Evolutionary conservation across 495 filamentous ascomycete species (phyloP).

Genomic region (Annulohypoxylon bovei): DNA sequence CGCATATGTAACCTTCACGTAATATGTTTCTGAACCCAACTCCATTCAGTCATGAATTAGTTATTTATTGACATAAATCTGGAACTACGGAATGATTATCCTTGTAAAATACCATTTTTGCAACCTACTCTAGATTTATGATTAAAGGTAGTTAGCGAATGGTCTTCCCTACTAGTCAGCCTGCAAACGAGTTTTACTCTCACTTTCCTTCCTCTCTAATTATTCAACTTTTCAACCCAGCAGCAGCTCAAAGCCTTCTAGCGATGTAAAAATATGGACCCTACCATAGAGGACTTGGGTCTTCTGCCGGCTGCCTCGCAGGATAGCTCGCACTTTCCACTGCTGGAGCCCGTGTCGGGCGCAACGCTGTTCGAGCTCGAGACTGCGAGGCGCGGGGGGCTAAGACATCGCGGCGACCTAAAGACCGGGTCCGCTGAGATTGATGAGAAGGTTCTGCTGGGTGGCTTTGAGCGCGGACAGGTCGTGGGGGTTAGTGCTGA

Average conservation of each 20-base stretch:
- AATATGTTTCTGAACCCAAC: not conserved
- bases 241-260: not conserved
- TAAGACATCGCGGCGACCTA: constrained; percentile 30
- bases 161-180: not conserved
- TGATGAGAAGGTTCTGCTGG: constrained; percentile 56
- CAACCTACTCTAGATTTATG: not conserved
- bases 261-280: constrained; percentile 13
- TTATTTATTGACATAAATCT: not conserved
- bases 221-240: not conserved
- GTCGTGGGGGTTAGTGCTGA: constrained; percentile 62
- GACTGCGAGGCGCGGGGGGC: constrained; percentile 27
- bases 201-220: not conserved
- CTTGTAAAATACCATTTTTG: not conserved
- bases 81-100: not conserved
- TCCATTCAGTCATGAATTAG: not conserved
- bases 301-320: constrained; percentile 6
- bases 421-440: constrained; percentile 55
- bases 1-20: not conserved
- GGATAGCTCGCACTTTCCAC: constrained; percentile 13
- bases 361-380: constrained; percentile 46
- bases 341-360: constrained; percentile 20
- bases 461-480: constrained; percentile 57
- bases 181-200: not conserved
- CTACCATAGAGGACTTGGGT: not conserved
- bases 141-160: not conserved